A percentile compares a stretch with the other conserved stretches of the same genome.
These are phyloP conservation scores for Allium cepa DNA, from an alignment of 106 monocot genomes.

Conservation along the genomic window DNA sequence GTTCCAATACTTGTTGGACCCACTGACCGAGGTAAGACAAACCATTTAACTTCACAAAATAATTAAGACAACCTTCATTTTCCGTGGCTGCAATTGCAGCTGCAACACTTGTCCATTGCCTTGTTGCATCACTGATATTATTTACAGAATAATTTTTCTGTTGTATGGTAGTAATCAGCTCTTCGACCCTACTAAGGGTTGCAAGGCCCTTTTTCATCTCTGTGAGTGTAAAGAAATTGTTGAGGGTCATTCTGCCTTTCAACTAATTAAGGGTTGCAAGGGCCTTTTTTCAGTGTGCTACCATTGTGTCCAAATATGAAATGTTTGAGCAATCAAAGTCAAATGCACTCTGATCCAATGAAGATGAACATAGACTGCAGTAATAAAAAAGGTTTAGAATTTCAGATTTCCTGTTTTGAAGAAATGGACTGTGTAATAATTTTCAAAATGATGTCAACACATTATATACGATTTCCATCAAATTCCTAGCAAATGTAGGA, in stretches of 20 bases:
- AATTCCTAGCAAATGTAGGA: too few species aligned
- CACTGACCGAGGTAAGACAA: conserved; percentile 48
- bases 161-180: conserved; percentile 56
- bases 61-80: conserved; percentile 48
- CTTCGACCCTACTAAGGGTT: conserved; percentile 53
- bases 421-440: too few species aligned
- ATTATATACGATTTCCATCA: too few species aligned
- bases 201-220: conserved; percentile 89
- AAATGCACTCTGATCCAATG: too few species aligned
- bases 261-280: neutral
- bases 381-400: too few species aligned
- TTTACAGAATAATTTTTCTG: conserved; percentile 27
- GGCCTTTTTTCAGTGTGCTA: neutral
- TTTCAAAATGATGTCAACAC: too few species aligned
- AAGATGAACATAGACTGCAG: too few species aligned
- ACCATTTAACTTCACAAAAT: conserved; percentile 72
- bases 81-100: conserved; percentile 50
- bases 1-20: conserved; percentile 46
- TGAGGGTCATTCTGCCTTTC: conserved; percentile 43
- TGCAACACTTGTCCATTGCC: conserved; percentile 60
- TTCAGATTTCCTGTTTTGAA: too few species aligned
- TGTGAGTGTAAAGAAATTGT: conserved; percentile 74
- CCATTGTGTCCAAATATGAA: neutral
- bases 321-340: neutral
- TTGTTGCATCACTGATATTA: conserved; percentile 47